phyloP scores from a whole-genome alignment of 805 yeast species.

The Candida caryicola region DNA sequence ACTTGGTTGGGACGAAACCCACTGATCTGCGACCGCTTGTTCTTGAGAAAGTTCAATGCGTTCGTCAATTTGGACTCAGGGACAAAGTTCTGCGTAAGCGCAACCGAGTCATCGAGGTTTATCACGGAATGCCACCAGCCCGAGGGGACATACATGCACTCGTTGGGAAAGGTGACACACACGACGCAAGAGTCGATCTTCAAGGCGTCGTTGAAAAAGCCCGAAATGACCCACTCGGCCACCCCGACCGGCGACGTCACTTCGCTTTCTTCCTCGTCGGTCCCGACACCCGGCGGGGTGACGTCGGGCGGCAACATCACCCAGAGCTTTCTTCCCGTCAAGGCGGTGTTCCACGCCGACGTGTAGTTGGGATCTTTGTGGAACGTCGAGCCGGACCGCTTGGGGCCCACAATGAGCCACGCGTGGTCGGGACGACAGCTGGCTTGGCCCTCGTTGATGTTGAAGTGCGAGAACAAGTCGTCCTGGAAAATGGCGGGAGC shows the following conservation, averaged over 20 bases:
- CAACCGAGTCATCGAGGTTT: constrained; percentile 79
- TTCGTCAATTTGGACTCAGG: constrained; percentile 60
- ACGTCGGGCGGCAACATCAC: constrained; percentile 78
- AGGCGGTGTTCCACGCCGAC: constrained; percentile 83
- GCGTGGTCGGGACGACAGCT: constrained; percentile 81
- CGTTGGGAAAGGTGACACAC: constrained; percentile 77
- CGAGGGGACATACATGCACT: constrained; percentile 86
- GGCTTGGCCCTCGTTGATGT: constrained; percentile 13
- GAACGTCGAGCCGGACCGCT: constrained; percentile 80
- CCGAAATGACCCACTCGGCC: constrained; percentile 87
- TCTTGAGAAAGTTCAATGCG: constrained; percentile 64
- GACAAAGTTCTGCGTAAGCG: constrained; percentile 86
- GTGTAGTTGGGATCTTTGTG: constrained; percentile 93
- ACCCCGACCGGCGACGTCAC: constrained; percentile 90
- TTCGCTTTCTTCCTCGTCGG: constrained; percentile 75
- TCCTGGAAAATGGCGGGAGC: constrained; percentile 53
- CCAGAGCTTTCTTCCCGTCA: constrained; percentile 80
- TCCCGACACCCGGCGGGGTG: constrained; percentile 82
- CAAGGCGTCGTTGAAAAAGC: constrained; percentile 70
- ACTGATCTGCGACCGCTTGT: constrained; percentile 67
- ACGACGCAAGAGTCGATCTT: constrained; percentile 56
- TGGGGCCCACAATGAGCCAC: constrained; percentile 89
- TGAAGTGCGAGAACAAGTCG: constrained; percentile 63
- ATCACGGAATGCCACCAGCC: constrained; percentile 98
- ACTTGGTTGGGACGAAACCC: constrained; percentile 70